Evolutionary conservation across 352 stramenopile genomes (phyloP), one percentile per base, ranked within the genome.

Genomic region (Globisporangium parvum): DNA sequence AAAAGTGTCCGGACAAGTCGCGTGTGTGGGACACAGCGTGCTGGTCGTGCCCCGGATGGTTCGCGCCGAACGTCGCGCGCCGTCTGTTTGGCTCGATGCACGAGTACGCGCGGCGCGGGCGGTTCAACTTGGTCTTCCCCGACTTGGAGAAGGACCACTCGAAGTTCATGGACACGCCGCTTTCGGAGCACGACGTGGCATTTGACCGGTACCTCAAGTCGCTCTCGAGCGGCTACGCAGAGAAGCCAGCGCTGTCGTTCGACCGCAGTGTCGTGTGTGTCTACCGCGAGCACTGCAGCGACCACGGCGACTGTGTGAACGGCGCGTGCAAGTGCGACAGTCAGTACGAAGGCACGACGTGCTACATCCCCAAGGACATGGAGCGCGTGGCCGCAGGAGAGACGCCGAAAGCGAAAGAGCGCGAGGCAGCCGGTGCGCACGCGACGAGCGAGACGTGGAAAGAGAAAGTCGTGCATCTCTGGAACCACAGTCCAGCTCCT

Each of bases 221-320:
- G 35, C 59, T 91, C 3, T 82, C 74, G 17, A 72, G 53, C 4
- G 73, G 65, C 9, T 87, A 81, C 54, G 69, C 77, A 0, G 63
- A 85, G 12, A 47, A 70, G 31, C 64, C 67, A 35, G 66, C 69
- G 0, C 65, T 68, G 14, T 69, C 35, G 21, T 28, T 65, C 15
- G 66, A 85, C 40, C 69, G 62, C 10, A 62, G 63, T 26, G 68
- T 89, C 40, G 47, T 75, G 45, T 94, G 84, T 50, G 67, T 89
- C 14, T 87, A 91, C 63, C 80, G 84, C 18, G 82, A 91, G 35
- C 78, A 94, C 60, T 96, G 86, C 66, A 94, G 73, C 57, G 63
- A 71, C 47, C 69, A 91, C 47, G 86, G 86, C 42, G 78, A 92
- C 63, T 96, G 86, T 55, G 67, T 93, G 33, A 93, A 94, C 55